phyloP scores from a whole-genome alignment of 2,329 filamentous ascomycete species.

The Venturiaceae sp. region DNA sequence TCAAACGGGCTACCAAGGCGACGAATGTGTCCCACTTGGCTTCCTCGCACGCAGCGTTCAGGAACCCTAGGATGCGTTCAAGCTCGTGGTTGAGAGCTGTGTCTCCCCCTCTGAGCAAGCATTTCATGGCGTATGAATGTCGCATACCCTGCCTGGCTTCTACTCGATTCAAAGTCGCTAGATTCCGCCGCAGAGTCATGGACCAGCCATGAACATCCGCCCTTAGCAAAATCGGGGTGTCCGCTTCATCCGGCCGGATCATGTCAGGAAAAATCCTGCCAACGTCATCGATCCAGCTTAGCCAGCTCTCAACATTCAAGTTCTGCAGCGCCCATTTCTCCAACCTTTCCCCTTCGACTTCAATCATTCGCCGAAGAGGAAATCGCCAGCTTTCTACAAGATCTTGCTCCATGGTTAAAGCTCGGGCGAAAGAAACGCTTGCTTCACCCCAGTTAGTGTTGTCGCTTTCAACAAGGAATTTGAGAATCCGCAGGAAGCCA shows the following conservation, averaged over 20 bases:
- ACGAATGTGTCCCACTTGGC: not conserved
- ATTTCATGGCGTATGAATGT: not conserved
- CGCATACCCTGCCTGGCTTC: not conserved
- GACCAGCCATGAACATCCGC: not conserved
- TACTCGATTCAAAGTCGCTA: not conserved
- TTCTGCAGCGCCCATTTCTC: not conserved
- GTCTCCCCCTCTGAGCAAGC: not conserved
- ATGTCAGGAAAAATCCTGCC: not conserved
- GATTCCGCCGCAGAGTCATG: not conserved
- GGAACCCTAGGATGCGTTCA: not conserved
- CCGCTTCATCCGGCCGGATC: not conserved
- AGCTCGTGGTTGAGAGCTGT: not conserved
- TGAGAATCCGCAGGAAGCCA: not conserved
- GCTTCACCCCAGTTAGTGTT: not conserved
- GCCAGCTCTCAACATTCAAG: not conserved
- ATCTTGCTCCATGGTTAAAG: not conserved
- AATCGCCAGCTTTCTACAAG: not conserved
- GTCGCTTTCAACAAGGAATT: not conserved
- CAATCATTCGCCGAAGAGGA: not conserved
- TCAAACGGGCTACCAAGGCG: not conserved
- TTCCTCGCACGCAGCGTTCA: not conserved
- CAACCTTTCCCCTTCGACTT: not conserved
- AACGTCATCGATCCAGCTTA: not conserved
- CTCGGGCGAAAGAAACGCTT: not conserved
- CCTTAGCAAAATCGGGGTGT: not conserved